Evolutionary conservation across 176 grass and related monocot genomes (phyloP).

Genomic region (Aegilops longissima): DNA sequence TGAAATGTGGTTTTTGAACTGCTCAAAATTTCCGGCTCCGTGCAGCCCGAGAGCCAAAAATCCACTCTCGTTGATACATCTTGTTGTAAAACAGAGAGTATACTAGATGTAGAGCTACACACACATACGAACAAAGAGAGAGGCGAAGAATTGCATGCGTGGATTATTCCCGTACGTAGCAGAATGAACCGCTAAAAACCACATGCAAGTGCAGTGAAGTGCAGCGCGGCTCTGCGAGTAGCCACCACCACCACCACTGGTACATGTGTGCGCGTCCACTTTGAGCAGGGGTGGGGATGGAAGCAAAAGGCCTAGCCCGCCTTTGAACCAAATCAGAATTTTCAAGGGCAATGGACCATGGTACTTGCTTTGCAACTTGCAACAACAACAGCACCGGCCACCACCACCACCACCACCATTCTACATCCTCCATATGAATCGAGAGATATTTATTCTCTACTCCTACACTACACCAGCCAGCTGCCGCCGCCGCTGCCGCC

Average conservation of each 20-base stretch:
- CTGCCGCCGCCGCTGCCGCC: background rate
- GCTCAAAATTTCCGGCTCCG: no score
- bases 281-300: background rate
- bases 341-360: conserved; percentile 10
- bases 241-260: background rate
- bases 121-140: background rate
- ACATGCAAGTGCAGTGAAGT: background rate
- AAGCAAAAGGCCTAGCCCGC: background rate
- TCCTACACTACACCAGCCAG: no score
- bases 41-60: no score
- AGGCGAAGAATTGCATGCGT: background rate
- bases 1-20: no score
- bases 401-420: background rate
- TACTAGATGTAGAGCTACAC: background rate
- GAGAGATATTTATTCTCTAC: background rate
- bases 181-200: background rate
- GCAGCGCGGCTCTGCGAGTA: background rate
- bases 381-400: background rate
- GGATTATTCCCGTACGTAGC: background rate
- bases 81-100: background rate
- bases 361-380: conserved; percentile 21
- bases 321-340: conserved; percentile 24
- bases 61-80: background rate
- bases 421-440: background rate
- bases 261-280: conserved; percentile 4